Evolutionary conservation across 2,329 filamentous ascomycete species (phyloP), one percentile per base, ranked within the genome.

Genomic region (Didymella keratinophila): DNA sequence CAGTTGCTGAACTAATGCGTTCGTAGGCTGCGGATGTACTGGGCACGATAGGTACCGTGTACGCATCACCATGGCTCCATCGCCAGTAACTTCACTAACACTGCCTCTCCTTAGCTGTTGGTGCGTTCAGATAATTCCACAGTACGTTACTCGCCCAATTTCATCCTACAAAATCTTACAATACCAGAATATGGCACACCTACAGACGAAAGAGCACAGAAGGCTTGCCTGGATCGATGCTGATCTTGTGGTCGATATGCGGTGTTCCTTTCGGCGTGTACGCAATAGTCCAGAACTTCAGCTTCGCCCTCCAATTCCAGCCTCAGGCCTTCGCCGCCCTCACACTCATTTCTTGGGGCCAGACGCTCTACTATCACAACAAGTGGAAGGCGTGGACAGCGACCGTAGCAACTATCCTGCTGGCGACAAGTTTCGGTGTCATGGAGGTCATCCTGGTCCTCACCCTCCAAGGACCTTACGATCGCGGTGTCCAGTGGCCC

Each of bases 171-270:
- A 2, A 7, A 28, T 45, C 41, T 58, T 12, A 58, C 41, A 41
- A 20, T 12, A 41, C 3, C 48, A 76, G 75, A 62, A 87, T 89
- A 77, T 87, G 84, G 83, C 81, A 84, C 58, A 89, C 87, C 69
- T 88, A 84, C 81, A 78, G 80, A 20, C 81, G 77, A 12, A 88
- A 89, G 68, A 82, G 80, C 59, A 88, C 86, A 0, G 85, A 88
- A 37, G 87, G 87, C 2, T 74, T 89, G 2, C 86, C 86, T 0
- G 80, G 79, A 0, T 66, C 74, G 20, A 89, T 89, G 86, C 83
- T 88, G 78, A 84, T 88, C 61, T 72, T 88, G 1, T 89, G 86
- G 86, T 85, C 83, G n/a, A 68, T 81, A 30, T 86, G 85, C 82
- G 72, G 71, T 21, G 78, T 83, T 27, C 82, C 82, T 2, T 83